Evolutionary conservation across 116 monocot genomes (phyloP).

Genomic region (Posidonia oceanica): DNA sequence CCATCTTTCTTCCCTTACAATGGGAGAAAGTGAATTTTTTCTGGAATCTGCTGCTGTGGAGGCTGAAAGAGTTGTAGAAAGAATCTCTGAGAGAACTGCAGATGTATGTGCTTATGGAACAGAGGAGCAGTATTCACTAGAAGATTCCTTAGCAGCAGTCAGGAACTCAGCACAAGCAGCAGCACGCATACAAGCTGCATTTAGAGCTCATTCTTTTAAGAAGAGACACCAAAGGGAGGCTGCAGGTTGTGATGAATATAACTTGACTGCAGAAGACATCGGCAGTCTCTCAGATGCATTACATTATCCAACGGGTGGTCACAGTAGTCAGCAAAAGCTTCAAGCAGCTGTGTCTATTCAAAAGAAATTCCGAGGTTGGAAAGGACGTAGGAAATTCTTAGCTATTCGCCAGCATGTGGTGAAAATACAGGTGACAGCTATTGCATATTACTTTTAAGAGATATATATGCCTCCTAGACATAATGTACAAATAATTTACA

Average conservation of each 20-base stretch:
- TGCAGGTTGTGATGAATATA: slow-evolving; percentile 29
- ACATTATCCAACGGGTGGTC: slow-evolving; percentile 14
- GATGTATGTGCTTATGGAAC: slow-evolving; percentile 34
- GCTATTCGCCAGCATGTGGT: slow-evolving; percentile 60
- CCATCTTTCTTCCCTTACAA: slow-evolving; percentile 59
- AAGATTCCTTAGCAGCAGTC: slow-evolving; percentile 72
- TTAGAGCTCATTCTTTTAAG: slow-evolving; percentile 80
- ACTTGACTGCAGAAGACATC: slow-evolving; percentile 46
- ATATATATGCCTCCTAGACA: too few species aligned
- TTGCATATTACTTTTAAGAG: background rate
- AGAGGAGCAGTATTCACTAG: slow-evolving; percentile 67
- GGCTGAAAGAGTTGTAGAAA: slow-evolving; percentile 54
- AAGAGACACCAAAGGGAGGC: slow-evolving; percentile 34
- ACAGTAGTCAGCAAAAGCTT: slow-evolving; percentile 29
- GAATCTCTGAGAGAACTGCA: slow-evolving; percentile 35
- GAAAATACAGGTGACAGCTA: slow-evolving; percentile 75
- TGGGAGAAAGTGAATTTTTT: slow-evolving; percentile 50
- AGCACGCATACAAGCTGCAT: slow-evolving; percentile 81
- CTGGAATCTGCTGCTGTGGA: slow-evolving; percentile 36
- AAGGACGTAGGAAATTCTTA: slow-evolving; percentile 60
- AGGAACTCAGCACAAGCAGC: slow-evolving; percentile 87
- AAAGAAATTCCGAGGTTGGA: slow-evolving; percentile 74
- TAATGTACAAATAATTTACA: too few species aligned
- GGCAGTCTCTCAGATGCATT: slow-evolving; percentile 29
- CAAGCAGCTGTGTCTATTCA: slow-evolving; percentile 80